These are phyloP conservation scores for Cryptococcus maquisensis DNA, from an alignment of 1,284 basidiomycete genomes.

Conservation along the genomic window DNA sequence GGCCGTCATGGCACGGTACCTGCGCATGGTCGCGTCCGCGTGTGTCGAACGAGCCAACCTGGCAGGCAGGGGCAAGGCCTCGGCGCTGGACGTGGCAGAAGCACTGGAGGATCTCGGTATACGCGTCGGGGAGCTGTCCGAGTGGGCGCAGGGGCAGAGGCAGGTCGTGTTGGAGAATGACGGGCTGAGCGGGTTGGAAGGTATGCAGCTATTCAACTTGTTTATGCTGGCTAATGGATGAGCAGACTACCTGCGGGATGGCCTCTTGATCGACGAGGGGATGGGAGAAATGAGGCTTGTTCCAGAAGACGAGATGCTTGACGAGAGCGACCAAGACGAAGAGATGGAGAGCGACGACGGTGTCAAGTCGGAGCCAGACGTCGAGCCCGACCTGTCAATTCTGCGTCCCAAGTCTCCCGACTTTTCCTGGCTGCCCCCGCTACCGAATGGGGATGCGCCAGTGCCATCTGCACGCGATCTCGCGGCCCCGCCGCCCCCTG, in stretches of 20 bases:
- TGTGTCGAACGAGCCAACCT: constrained; percentile 36
- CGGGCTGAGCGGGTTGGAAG: constrained; percentile 24
- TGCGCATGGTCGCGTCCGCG: constrained; percentile 32
- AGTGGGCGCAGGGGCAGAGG: constrained; percentile 31
- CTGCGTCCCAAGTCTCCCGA: constrained; percentile 19
- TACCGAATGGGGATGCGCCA: constrained; percentile 17
- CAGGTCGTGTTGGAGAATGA: constrained; percentile 24
- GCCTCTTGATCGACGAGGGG: constrained; percentile 20
- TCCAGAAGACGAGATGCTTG: constrained; percentile 8
- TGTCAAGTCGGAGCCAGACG: constrained; percentile 3
- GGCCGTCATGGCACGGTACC: constrained; percentile 31
- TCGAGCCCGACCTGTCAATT: constrained; percentile 5
- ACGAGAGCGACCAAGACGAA: constrained; percentile 6
- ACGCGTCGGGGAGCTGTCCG: constrained; percentile 32
- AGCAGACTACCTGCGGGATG: constrained; percentile 30
- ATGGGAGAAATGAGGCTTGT: constrained; percentile 27
- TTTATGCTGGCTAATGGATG: not conserved
- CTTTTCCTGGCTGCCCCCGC: constrained; percentile 36
- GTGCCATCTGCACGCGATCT: not conserved
- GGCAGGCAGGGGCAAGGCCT: constrained; percentile 40
- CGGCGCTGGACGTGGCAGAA: constrained; percentile 36
- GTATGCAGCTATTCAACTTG: constrained; percentile 13
- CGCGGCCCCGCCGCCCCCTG: not conserved
- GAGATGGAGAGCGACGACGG: constrained; percentile 8
- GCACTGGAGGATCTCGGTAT: constrained; percentile 38